A percentile compares a stretch with the other conserved stretches of the same genome.
These are phyloP conservation scores for Peronosclerospora sorghi DNA, from an alignment of 352 stramenopile genomes.

Conservation along the genomic window DNA sequence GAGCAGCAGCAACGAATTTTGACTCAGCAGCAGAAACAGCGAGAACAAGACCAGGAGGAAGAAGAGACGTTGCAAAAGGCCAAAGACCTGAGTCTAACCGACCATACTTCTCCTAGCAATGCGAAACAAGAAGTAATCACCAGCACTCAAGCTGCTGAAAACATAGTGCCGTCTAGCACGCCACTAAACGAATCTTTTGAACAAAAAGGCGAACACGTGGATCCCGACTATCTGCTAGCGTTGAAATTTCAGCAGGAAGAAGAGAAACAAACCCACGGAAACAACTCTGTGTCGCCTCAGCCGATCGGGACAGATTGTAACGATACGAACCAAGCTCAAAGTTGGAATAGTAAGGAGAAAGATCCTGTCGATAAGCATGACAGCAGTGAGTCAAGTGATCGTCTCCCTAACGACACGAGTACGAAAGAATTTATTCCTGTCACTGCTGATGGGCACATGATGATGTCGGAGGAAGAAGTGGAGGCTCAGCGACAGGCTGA, in stretches of 20 bases:
- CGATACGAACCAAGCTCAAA: not conserved
- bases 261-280: slow-evolving; percentile 26
- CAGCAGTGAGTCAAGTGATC: slow-evolving; percentile 10
- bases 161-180: slow-evolving; percentile 5
- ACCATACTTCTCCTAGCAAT: not conserved
- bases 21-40: slow-evolving; percentile 42
- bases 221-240: slow-evolving; percentile 64
- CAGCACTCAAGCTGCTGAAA: slow-evolving; percentile 8
- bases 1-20: slow-evolving; percentile 63
- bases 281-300: slow-evolving; percentile 12
- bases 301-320: slow-evolving; percentile 5
- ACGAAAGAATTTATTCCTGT: slow-evolving; percentile 34
- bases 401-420: slow-evolving; percentile 4
- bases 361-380: slow-evolving; percentile 5
- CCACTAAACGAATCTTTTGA: slow-evolving; percentile 7
- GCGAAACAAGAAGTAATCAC: not conserved
- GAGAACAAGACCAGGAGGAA: slow-evolving; percentile 14
- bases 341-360: not conserved
- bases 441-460: slow-evolving; percentile 34
- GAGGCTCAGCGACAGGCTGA: slow-evolving; percentile 60
- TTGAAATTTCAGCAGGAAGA: slow-evolving; percentile 73
- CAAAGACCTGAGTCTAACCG: slow-evolving; percentile 8
- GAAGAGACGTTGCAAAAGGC: slow-evolving; percentile 12
- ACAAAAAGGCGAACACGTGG: slow-evolving; percentile 9
- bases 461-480: slow-evolving; percentile 52